Evolutionary conservation across 2,329 filamentous ascomycete species (phyloP), one percentile per base, ranked within the genome.

Genomic region (Beauveria varroae): DNA sequence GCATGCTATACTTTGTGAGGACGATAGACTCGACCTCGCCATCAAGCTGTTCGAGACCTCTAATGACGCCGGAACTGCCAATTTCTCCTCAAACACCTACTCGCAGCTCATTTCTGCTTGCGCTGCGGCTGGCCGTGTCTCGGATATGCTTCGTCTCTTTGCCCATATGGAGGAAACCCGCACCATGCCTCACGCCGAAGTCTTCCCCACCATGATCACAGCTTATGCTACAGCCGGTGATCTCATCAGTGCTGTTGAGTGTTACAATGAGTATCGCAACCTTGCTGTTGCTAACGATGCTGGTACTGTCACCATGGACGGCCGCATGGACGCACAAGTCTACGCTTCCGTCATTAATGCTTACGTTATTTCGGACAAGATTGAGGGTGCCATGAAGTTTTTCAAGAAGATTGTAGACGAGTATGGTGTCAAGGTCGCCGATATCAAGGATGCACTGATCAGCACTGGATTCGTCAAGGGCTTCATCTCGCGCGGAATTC

Each of bases 151-250:
- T 40, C 86, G 87, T 63, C 83, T 98, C 22, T 96, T 93, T 69
- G 88, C 90, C 65, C 91, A 98, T 73, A 96, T 98, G 92, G 91
- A 96, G 73, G 78, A 82, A 41, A 86, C 84, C 67, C 86, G 86
- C 61, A 84, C 91, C 24, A 82, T 85, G 18, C 91, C 93, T 0
- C 86, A 88, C 62, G 88, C 91, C 6, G 86, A 88, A 51, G 90
- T 93, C 57, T 98, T 96, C 75, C 89, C 92, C 1, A 84, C 88
- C 20, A 96, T 99, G 90, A 97, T 99, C 72, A 87, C 89, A n/a
- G 92, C 93, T 0, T 98, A 96, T 71, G 91, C 91, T 63, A 83
- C 84, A 47, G 84, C 83, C 12, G 90, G 92, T 55, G 92, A 98
- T 71, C 78, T 98, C 50, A 81, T 87, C 68, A 96, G 90, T 67